These are phyloP conservation scores for Suillus bovinus DNA, from an alignment of 768 basidiomycete species.

Conservation along the genomic window DNA sequence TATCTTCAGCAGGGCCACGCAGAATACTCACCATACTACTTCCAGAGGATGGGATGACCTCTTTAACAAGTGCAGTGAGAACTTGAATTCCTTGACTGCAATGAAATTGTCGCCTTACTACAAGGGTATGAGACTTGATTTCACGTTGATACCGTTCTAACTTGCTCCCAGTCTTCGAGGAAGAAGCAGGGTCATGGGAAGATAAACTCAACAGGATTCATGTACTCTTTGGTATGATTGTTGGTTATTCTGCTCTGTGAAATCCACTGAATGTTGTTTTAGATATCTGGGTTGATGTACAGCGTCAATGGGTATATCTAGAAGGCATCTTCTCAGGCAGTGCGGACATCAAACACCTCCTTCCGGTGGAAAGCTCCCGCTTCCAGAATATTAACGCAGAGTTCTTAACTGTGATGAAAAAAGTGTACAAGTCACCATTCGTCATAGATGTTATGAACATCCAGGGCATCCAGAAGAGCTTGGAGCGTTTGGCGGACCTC, in stretches of 20 bases:
- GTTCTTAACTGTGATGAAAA: constrained; percentile 98
- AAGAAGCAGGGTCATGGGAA: constrained; percentile 94
- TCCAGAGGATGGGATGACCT: constrained; percentile 93
- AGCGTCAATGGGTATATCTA: constrained; percentile 99
- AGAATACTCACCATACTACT: constrained; percentile 13
- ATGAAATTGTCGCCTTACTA: constrained; percentile 99
- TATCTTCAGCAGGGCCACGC: not conserved
- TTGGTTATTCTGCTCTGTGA: not conserved
- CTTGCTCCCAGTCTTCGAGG: constrained; percentile 69
- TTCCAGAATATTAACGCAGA: constrained; percentile 99
- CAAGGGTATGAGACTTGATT: constrained; percentile 59
- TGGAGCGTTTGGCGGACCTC: constrained; percentile 94
- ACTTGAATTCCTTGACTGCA: constrained; percentile 91
- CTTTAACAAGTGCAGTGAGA: constrained; percentile 96
- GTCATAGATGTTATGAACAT: constrained; percentile 97
- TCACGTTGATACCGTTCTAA: constrained; percentile 6
- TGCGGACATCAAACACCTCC: constrained; percentile 98
- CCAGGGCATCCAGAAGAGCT: constrained; percentile 91
- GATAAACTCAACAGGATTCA: constrained; percentile 96
- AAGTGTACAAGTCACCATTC: constrained; percentile 98
- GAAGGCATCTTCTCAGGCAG: constrained; percentile 99
- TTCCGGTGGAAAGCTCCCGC: constrained; percentile 95
- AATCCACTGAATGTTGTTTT: constrained; percentile 13
- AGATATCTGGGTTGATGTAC: constrained; percentile 99
- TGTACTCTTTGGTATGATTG: constrained; percentile 83